Evolutionary conservation across 805 yeast genomes (phyloP).

Genomic region (Zygosaccharomyces siamensis): DNA sequence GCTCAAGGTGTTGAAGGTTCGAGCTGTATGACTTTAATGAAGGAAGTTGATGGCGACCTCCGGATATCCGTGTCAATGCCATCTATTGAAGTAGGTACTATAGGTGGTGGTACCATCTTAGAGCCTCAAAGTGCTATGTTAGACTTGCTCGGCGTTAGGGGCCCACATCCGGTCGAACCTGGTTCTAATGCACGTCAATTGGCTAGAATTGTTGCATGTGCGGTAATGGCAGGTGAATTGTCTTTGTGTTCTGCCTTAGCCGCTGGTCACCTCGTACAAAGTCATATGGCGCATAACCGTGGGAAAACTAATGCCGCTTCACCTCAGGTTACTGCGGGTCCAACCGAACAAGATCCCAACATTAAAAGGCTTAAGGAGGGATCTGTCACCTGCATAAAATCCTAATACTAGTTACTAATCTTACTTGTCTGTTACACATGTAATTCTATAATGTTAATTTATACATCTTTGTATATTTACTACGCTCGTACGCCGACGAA

Average conservation of each 20-base stretch:
- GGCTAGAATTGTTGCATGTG: conserved; percentile 88
- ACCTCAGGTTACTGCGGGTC: conserved; percentile 30
- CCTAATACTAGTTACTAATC: conserved; percentile 32
- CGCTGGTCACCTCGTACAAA: conserved; percentile 96
- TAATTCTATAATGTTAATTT: conserved; percentile 1
- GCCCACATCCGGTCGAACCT: conserved; percentile 90
- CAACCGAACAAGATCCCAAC: conserved; percentile 34
- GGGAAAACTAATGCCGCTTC: conserved; percentile 38
- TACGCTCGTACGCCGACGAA: no score
- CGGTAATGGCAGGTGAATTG: conserved; percentile 93
- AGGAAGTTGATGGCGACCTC: conserved; percentile 74
- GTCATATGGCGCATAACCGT: conserved; percentile 96
- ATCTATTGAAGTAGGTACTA: conserved; percentile 96
- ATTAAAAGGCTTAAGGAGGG: conserved; percentile 59
- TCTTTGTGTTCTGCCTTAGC: conserved; percentile 94
- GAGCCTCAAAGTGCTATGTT: conserved; percentile 97
- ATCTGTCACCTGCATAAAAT: conserved; percentile 67
- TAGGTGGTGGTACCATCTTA: conserved; percentile 97
- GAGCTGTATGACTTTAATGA: conserved; percentile 95
- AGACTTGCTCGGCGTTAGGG: conserved; percentile 88
- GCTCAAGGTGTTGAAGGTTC: conserved; percentile 98
- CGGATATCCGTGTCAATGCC: conserved; percentile 98
- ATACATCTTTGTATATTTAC: neutral
- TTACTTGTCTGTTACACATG: neutral
- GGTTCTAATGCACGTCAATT: conserved; percentile 93